These are phyloP conservation scores for Firmiana major DNA, from an alignment of 345 rosid genomes.

Conservation along the genomic window DNA sequence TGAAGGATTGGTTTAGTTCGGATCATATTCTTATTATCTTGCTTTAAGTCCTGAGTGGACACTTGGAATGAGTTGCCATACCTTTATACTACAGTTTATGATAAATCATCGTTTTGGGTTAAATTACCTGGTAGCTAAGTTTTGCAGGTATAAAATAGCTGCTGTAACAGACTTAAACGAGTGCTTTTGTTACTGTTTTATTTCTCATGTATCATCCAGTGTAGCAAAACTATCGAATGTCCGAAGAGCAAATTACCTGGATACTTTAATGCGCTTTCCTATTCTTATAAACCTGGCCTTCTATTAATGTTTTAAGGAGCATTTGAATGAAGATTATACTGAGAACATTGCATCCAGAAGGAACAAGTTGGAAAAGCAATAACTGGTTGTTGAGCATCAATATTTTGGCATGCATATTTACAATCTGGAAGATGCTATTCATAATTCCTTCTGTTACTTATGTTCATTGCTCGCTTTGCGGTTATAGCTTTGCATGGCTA, in stretches of 20 bases:
- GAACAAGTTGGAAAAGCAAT: background rate
- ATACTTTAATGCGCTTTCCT: background rate
- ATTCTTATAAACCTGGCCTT: background rate
- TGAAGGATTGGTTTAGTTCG: background rate
- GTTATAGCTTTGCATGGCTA: conserved; percentile 93
- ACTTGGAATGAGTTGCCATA: background rate
- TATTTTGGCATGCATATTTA: background rate
- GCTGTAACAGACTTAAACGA: background rate
- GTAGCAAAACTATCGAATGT: background rate
- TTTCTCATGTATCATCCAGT: background rate
- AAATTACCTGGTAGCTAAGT: background rate
- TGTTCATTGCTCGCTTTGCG: conserved; percentile 3
- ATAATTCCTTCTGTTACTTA: background rate
- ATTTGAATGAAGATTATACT: background rate
- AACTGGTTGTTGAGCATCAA: background rate
- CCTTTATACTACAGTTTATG: background rate
- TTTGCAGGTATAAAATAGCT: background rate
- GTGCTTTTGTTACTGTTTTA: background rate
- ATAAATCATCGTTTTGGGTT: background rate
- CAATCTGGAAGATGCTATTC: background rate
- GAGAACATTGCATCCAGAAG: background rate
- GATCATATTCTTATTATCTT: background rate
- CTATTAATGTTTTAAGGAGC: background rate
- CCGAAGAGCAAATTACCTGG: background rate
- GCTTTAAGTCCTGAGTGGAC: background rate